phyloP scores from a whole-genome alignment of 164 flowering plant species.

The Magnolia sinica region DNA sequence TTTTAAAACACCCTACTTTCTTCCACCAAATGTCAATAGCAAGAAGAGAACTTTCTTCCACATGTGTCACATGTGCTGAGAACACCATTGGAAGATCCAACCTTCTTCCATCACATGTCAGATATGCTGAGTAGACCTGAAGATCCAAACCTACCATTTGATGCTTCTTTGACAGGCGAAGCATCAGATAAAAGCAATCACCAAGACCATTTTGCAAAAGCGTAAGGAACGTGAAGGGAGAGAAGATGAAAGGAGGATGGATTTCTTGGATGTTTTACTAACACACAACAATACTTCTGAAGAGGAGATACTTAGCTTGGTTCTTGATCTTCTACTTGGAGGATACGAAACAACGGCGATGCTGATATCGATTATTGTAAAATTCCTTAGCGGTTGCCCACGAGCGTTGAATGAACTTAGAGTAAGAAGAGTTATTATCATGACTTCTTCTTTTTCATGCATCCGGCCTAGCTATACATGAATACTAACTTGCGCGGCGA shows the following conservation, averaged over 20 bases:
- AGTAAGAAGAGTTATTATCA: slow-evolving; percentile 1
- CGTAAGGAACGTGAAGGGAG: background rate
- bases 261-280: slow-evolving; percentile 13
- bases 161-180: slow-evolving; percentile 1
- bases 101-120: too few relatives aligned
- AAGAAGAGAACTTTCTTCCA: too few relatives aligned
- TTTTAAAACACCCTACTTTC: too few relatives aligned
- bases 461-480: too few relatives aligned
- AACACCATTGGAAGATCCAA: background rate
- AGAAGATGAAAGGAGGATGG: background rate
- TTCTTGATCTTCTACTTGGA: slow-evolving; percentile 17
- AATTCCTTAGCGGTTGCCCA: slow-evolving; percentile 6
- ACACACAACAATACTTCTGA: background rate
- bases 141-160: background rate
- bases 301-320: slow-evolving; percentile 16
- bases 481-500: background rate
- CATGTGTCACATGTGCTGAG: too few relatives aligned
- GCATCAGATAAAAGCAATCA: slow-evolving; percentile 1
- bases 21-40: too few relatives aligned
- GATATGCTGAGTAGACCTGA: background rate
- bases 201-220: background rate
- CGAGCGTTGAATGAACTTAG: slow-evolving; percentile 2
- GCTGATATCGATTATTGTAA: slow-evolving; percentile 6
- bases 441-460: background rate
- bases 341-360: slow-evolving; percentile 14